A percentile compares a stretch with the other conserved stretches of the same genome.
phyloP scores from a whole-genome alignment of 345 rosid genomes.

The Salix koriyanagi region DNA sequence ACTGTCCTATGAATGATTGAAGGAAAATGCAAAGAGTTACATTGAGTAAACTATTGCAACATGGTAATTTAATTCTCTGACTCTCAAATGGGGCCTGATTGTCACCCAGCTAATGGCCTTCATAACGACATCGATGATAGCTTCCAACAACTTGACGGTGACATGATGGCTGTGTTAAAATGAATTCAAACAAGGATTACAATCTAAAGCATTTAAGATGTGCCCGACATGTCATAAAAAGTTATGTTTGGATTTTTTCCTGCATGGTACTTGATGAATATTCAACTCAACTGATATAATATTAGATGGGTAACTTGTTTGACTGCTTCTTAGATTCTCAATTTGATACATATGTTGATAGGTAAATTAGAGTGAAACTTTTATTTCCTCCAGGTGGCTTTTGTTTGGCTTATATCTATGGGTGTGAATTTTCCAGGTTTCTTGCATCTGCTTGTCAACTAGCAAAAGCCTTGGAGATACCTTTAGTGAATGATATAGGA shows the following conservation, averaged over 20 bases:
- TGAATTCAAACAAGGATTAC: not conserved
- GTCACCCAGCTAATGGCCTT: not conserved
- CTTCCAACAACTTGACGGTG: not conserved
- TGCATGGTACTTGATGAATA: not conserved
- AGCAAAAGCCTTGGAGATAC: conserved; percentile 94
- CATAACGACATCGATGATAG: not conserved
- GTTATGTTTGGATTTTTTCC: not conserved
- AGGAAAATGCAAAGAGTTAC: too few relatives aligned
- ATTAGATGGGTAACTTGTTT: not conserved
- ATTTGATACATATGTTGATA: not conserved
- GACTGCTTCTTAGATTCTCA: not conserved
- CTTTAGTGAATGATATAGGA: conserved; percentile 94
- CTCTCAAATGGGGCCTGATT: not conserved
- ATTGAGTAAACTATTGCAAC: not conserved
- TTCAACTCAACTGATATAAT: not conserved
- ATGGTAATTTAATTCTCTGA: not conserved
- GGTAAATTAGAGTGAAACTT: not conserved
- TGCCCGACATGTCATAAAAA: not conserved
- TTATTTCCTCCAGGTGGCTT: not conserved
- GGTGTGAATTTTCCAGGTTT: conserved; percentile 51
- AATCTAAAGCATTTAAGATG: not conserved
- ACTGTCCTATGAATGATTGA: too few relatives aligned
- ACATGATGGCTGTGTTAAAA: not conserved
- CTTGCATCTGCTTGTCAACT: conserved; percentile 93
- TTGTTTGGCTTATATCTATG: not conserved